Evolutionary conservation across 257 asterid species (phyloP).

Genomic region (Anisodus acutangulus): DNA sequence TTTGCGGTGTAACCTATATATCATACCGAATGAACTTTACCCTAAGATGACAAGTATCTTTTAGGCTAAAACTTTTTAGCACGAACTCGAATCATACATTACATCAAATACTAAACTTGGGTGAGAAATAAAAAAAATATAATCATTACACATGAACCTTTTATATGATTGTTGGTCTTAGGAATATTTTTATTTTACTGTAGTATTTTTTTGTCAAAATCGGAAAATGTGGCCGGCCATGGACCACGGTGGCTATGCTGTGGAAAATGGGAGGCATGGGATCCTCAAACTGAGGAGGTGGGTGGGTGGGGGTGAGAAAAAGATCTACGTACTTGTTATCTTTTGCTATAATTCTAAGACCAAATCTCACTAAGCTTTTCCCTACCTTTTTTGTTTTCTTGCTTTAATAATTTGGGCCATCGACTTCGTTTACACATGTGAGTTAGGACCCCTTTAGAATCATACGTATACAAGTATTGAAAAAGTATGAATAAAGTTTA

Average conservation of each 20-base stretch:
- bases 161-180: neutral
- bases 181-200: neutral
- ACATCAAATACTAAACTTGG: too few relatives aligned
- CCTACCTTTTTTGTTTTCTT: neutral
- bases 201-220: neutral
- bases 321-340: neutral
- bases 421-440: conserved; percentile 34
- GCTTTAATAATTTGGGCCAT: conserved; percentile 24
- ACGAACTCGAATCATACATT: neutral
- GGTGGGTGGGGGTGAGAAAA: neutral
- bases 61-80: too few relatives aligned
- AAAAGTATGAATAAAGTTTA: neutral
- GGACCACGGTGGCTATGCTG: conserved; percentile 18
- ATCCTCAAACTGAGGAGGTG: neutral
- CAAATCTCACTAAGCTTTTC: neutral
- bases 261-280: neutral
- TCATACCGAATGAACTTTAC: too few relatives aligned
- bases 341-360: neutral
- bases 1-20: too few relatives aligned
- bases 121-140: neutral
- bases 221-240: neutral
- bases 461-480: too few relatives aligned
- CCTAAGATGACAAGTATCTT: too few relatives aligned
- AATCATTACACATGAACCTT: neutral
- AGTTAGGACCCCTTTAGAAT: conserved; percentile 30